A percentile compares a stretch with the other conserved stretches of the same genome.
These are phyloP conservation scores for Talaromyces funiculosus DNA, from an alignment of 2,329 filamentous ascomycete species.

Conservation along the genomic window DNA sequence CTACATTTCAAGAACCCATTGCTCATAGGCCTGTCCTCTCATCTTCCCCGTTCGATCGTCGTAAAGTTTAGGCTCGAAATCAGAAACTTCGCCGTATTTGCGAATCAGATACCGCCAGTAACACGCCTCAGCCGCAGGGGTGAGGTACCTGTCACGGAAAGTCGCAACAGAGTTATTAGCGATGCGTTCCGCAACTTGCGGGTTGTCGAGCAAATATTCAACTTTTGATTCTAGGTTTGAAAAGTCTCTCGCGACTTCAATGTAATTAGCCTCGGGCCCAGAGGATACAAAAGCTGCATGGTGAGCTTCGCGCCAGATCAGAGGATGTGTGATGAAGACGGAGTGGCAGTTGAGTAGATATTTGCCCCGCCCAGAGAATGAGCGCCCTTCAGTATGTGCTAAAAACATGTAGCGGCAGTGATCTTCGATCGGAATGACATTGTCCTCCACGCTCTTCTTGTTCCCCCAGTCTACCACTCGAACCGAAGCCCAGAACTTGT, in stretches of 20 bases:
- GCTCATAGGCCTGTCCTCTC: conserved; percentile 38
- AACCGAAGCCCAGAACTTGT: conserved; percentile 46
- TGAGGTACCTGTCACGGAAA: conserved; percentile 51
- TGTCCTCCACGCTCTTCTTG: conserved; percentile 32
- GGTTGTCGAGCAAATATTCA: conserved; percentile 40
- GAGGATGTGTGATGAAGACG: conserved; percentile 46
- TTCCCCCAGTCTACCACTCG: conserved; percentile 38
- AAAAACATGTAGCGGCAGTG: conserved; percentile 53
- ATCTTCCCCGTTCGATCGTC: conserved; percentile 26
- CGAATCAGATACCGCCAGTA: conserved; percentile 49
- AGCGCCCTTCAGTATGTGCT: conserved; percentile 50
- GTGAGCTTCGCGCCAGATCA: conserved; percentile 47
- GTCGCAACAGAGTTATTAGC: conserved; percentile 45
- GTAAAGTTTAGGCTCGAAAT: conserved; percentile 38
- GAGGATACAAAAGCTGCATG: conserved; percentile 41
- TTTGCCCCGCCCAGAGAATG: conserved; percentile 50
- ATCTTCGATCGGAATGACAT: conserved; percentile 47
- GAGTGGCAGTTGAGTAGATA: conserved; percentile 50
- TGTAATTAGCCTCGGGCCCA: conserved; percentile 47
- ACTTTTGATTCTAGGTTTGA: conserved; percentile 49
- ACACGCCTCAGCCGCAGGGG: conserved; percentile 50
- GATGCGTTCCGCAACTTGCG: conserved; percentile 43
- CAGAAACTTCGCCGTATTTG: conserved; percentile 33
- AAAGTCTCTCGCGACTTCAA: conserved; percentile 49
- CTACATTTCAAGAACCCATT: conserved; percentile 30